Base-by-base conservation (phyloP, 2,329 filamentous ascomycete genomes). In the Phaeosphaeria sp. region DNA sequence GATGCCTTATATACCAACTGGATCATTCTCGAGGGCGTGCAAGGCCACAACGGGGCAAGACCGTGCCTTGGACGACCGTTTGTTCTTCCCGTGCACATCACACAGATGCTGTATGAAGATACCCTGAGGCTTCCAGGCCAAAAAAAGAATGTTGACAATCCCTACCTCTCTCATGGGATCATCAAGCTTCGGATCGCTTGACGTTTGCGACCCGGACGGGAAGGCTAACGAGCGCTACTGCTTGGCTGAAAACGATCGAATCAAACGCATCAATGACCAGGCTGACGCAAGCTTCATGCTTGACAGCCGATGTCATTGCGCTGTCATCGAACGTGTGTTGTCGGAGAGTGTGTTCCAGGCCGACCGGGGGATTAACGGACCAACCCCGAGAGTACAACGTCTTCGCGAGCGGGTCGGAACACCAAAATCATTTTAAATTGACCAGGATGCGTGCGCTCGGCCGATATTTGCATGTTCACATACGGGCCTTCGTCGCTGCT, bases 331-430 rank as follows among this genome's bases (percentile, higher is more conserved):
- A 76, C 74, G 64, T 67, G 54, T 59, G 46, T 52, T 59, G 74
- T 77, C 63, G 67, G 72, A 76, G 71, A 72, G 42, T 46, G 59
- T 72, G 73, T 77, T 67, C 61, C 74, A 77, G 72, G 66, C 50
- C 61, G 62, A 48, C 60, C 56, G 59, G 68, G 68, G 65, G 55
- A 47, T 39, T n/a, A n/a, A n/a, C 74, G 76, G 72, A 66, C 50
- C 61, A 61, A 48, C 60, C 56, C 59, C 67, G 68, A 64, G 55
- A 47, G 39, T n/a, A 43, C 56, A 43, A 43, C 30, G 13, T 36
- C 30, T 36, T 36, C 11, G 30, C 11, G 7, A 7, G 30, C 30
- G 11, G 9, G 13, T 36, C 30, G 11, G 30, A 36, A 7, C 30
- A 36, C 11, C 30, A 15, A 36, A 13, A 13, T 36, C 30, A 36